Conservation (phyloP, 2,329 filamentous ascomycete genomes). For the Alternaria novae-zelandiae region DNA sequence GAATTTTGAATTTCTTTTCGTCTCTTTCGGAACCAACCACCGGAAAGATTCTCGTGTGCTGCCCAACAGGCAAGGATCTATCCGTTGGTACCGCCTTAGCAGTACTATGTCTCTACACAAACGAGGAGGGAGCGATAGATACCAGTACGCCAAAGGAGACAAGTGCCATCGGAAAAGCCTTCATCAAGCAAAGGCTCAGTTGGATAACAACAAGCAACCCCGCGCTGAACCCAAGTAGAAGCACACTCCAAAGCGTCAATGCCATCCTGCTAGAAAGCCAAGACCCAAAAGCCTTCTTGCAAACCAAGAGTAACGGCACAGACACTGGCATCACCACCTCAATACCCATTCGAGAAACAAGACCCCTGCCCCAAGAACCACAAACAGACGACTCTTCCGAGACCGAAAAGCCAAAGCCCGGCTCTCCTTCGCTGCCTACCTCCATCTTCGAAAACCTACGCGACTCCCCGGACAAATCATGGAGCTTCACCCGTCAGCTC, state of each 20-base stretch:
- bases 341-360: not conserved
- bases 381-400: not conserved
- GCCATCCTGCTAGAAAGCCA: constrained; percentile 73
- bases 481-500: constrained; percentile 68
- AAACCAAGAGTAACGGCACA: not conserved
- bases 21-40: not conserved
- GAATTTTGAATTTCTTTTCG: constrained; percentile 63
- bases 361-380: not conserved
- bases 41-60: constrained; percentile 60
- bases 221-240: constrained; percentile 80
- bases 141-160: not conserved
- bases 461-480: constrained; percentile 48
- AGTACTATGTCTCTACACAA: constrained; percentile 74
- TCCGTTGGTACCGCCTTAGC: constrained; percentile 79
- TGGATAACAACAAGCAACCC: constrained; percentile 81
- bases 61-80: constrained; percentile 79
- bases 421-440: not conserved
- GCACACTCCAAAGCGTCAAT: constrained; percentile 90
- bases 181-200: constrained; percentile 79
- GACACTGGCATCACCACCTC: not conserved
- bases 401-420: not conserved
- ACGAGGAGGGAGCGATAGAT: constrained; percentile 62
- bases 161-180: constrained; percentile 68
- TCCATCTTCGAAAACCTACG: constrained; percentile 23
- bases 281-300: constrained; percentile 3